Base-by-base conservation (phyloP, 2,329 filamentous ascomycete genomes). In the Colletotrichum ledebouriae region DNA sequence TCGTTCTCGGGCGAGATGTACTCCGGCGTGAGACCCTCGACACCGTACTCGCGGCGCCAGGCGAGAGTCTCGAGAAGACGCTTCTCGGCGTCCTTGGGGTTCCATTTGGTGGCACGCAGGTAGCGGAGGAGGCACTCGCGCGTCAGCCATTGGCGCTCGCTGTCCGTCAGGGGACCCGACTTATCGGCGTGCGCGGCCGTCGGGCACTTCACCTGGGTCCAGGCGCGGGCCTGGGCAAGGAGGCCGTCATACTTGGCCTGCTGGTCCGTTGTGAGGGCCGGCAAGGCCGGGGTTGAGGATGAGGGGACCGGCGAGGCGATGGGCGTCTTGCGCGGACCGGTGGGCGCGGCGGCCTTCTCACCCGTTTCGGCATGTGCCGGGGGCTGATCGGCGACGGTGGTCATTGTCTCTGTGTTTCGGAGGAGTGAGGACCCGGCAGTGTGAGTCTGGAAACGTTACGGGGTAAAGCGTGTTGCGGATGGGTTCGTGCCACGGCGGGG, bases 1-100 rank as follows among this genome's bases (percentile, higher is more conserved):
- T 95, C 94, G 79, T 98, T 97, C 84, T 99, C 96, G 12, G 92
- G 89, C 1, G 92, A 94, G 75, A 98, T 95, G 81, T 97, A 92
- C 9, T 98, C 94, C 10, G 92, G 85, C 0, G 93, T 94, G 75
- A 94, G 87, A 60, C 87, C 89, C 69, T 92, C 88, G 65, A 97
- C 85, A 55, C 94, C 94, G 76, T 97, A 99, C 76, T 97, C 94
- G 63, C 95, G 88, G 53, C 96, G 89, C 96, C 96, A 99, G 69
- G 88, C 86, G 65, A 98, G 82, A 0, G 95, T 98, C 50, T 87
- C 87, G 73, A 91, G 89, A 46, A 98, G 80, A n/a, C 96, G 91
- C 77, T 91, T 92, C 72, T 91, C 86, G 9, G 96, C 89, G 55
- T 95, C 89, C 49, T 88, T 82, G 57, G 92, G 86, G 72, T 90